Conservation (phyloP, 352 stramenopile species). For the Aphanomyces cochlioides region DNA sequence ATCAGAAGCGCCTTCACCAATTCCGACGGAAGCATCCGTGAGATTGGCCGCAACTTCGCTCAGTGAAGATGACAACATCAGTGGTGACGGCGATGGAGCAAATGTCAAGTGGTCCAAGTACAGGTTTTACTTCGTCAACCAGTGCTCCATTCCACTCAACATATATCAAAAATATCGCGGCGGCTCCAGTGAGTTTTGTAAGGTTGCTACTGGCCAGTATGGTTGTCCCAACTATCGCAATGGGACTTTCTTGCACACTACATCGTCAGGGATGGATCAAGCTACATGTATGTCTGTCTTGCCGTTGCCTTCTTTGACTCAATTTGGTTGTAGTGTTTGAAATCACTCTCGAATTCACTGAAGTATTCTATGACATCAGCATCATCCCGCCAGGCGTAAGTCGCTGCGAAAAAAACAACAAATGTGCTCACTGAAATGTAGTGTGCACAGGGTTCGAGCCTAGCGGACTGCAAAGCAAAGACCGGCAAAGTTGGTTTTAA, state of each 20-base stretch:
- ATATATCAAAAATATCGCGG: slow-evolving; percentile 19
- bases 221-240: slow-evolving; percentile 5
- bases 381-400: slow-evolving; percentile 24
- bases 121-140: slow-evolving; percentile 27
- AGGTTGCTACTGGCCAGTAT: neutral
- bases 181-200: neutral
- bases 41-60: neutral
- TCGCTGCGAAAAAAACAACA: neutral
- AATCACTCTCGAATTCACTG: neutral
- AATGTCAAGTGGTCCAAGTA: slow-evolving; percentile 1
- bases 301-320: neutral
- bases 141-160: slow-evolving; percentile 9
- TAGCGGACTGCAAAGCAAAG: slow-evolving; percentile 11
- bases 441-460: neutral
- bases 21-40: neutral
- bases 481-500: slow-evolving; percentile 69
- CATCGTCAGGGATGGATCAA: neutral
- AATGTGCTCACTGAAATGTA: neutral
- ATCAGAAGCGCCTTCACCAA: neutral
- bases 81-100: slow-evolving; percentile 1
- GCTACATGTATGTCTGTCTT: slow-evolving; percentile 14
- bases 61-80: slow-evolving; percentile 3
- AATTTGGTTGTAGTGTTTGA: slow-evolving; percentile 22
- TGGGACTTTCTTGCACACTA: slow-evolving; percentile 14
- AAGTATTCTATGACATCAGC: slow-evolving; percentile 17